A percentile compares a stretch with the other conserved stretches of the same genome.
Evolutionary conservation across 495 filamentous ascomycete genomes (phyloP).

Genomic region (Filosporella fistucella): DNA sequence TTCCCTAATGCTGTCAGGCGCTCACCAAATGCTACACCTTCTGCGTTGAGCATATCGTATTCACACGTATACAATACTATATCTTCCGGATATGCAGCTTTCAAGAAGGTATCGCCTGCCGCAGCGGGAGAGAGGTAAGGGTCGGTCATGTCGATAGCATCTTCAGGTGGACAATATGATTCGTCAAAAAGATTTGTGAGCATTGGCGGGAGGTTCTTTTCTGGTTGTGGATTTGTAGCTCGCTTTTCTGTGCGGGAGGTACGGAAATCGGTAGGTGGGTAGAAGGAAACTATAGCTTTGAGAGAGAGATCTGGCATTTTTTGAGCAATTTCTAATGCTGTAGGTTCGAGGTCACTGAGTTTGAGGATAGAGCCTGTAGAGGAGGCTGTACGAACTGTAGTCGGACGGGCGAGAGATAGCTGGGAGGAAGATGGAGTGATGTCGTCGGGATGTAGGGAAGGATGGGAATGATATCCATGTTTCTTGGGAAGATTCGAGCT

Average conservation of each 20-base stretch:
- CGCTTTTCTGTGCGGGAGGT: slow-evolving; percentile 69
- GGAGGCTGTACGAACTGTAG: not conserved
- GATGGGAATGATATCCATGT: slow-evolving; percentile 8
- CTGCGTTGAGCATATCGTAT: slow-evolving; percentile 83
- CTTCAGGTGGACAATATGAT: slow-evolving; percentile 62
- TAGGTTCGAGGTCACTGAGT: slow-evolving; percentile 32
- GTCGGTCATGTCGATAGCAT: slow-evolving; percentile 35
- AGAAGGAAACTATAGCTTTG: slow-evolving; percentile 61
- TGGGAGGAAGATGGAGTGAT: slow-evolving; percentile 26
- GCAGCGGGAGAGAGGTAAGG: slow-evolving; percentile 62
- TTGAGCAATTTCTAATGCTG: slow-evolving; percentile 29
- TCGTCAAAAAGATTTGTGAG: slow-evolving; percentile 75
- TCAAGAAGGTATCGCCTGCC: slow-evolving; percentile 48
- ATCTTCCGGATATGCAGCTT: slow-evolving; percentile 50
- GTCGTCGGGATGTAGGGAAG: too few species aligned
- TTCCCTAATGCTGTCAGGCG: slow-evolving; percentile 58
- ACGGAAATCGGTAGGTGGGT: slow-evolving; percentile 82
- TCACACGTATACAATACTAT: slow-evolving; percentile 80
- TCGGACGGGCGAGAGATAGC: slow-evolving; percentile 10
- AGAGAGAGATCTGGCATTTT: slow-evolving; percentile 42
- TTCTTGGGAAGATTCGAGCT: slow-evolving; percentile 8
- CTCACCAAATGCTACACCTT: slow-evolving; percentile 65
- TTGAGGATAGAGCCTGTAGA: slow-evolving; percentile 7
- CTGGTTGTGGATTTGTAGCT: slow-evolving; percentile 38
- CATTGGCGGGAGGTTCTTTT: slow-evolving; percentile 40